Evolutionary conservation across 352 stramenopile genomes (phyloP).

Genomic region (Phytopythium montanum): DNA sequence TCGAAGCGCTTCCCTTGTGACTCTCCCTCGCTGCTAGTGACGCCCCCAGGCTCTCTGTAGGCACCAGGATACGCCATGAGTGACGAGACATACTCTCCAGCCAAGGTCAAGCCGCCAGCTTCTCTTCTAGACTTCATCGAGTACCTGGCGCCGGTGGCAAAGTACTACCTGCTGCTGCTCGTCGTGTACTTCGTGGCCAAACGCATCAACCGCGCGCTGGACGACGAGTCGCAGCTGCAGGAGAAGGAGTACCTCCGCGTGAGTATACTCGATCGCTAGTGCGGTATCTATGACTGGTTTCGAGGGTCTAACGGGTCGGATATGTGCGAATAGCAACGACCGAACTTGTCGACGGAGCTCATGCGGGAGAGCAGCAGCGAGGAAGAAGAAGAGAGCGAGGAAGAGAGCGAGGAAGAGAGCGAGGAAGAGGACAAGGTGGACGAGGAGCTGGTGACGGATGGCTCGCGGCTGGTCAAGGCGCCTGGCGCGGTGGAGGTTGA

Average conservation of each 20-base stretch:
- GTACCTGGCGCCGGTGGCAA: conserved; percentile 57
- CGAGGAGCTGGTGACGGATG: conserved; percentile 69
- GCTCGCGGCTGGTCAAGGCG: conserved; percentile 32
- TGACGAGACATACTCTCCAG: conserved; percentile 1
- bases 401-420: conserved; percentile 18
- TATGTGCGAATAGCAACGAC: conserved; percentile 21
- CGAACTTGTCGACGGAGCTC: conserved; percentile 44
- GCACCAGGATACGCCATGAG: neutral
- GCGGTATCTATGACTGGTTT: neutral
- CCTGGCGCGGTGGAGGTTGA: conserved; percentile 12
- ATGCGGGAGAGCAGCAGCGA: conserved; percentile 47
- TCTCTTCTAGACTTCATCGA: conserved; percentile 53
- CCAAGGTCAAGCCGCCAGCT: conserved; percentile 19
- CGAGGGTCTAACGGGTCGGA: neutral
- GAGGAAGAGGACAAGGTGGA: conserved; percentile 47
- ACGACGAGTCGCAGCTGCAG: conserved; percentile 39
- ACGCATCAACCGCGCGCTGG: conserved; percentile 57
- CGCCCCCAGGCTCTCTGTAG: neutral
- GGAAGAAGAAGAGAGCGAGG: conserved; percentile 26
- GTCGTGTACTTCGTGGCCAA: conserved; percentile 53
- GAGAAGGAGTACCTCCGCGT: conserved; percentile 30
- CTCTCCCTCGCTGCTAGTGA: neutral
- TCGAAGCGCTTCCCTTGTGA: neutral
- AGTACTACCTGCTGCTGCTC: conserved; percentile 73
- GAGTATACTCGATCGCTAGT: neutral